Percentiles rank a stretch among this genome's conserved stretches.
Evolutionary conservation across 192 early-diverging fungal species (phyloP).

Genomic region (Thamnidium elegans): DNA sequence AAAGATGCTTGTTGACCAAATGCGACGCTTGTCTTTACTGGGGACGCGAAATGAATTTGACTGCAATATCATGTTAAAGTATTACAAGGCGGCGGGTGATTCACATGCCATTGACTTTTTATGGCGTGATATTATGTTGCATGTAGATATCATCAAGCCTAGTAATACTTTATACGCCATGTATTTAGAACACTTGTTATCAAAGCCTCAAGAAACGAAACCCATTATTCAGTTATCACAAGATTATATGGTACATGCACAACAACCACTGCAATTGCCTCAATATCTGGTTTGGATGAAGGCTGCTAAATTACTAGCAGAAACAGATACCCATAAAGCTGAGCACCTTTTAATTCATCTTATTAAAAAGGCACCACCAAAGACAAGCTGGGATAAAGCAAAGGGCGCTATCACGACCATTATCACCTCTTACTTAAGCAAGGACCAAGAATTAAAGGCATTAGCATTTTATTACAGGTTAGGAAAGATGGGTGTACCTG

Average conservation of each 20-base stretch:
- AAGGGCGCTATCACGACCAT: neutral
- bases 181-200: conserved; percentile 11
- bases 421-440: conserved; percentile 7
- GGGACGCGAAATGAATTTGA: conserved; percentile 27
- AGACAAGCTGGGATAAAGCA: neutral
- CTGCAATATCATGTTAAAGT: conserved; percentile 23
- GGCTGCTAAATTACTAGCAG: neutral
- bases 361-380: neutral
- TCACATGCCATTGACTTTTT: conserved; percentile 33
- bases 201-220: neutral
- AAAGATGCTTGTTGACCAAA: conserved; percentile 11
- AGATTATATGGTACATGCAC: neutral
- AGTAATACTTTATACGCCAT: conserved; percentile 14
- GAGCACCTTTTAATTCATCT: conserved; percentile 17
- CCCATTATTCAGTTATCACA: neutral
- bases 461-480: conserved; percentile 25
- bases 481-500: neutral
- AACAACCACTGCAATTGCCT: neutral
- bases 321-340: neutral
- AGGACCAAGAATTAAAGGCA: conserved; percentile 21
- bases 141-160: conserved; percentile 25
- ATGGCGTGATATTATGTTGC: conserved; percentile 30
- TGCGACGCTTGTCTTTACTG: conserved; percentile 20
- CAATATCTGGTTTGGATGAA: conserved; percentile 11
- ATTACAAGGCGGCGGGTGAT: conserved; percentile 17